Evolutionary conservation across 2,329 filamentous ascomycete species (phyloP).

Genomic region (Penicillium corylophilum): DNA sequence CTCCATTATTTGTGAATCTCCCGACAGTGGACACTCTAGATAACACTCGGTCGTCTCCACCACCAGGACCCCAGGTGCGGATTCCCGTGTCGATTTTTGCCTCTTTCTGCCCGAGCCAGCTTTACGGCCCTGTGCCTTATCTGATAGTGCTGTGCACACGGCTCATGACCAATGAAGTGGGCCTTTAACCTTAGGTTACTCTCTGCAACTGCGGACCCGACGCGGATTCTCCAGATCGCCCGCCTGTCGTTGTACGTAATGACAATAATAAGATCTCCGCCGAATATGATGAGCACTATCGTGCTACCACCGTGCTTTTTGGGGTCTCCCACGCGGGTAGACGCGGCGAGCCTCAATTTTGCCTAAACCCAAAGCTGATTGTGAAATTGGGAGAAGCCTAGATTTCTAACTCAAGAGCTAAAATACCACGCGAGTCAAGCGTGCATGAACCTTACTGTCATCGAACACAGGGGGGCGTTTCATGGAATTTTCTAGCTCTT

Average conservation of each 20-base stretch:
- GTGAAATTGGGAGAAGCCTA: no score
- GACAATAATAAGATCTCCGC: background rate
- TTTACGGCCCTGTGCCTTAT: conserved; percentile 17
- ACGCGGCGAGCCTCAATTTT: background rate
- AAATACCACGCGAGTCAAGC: background rate
- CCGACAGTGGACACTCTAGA: conserved; percentile 1
- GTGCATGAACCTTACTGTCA: background rate
- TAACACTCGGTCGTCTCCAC: background rate
- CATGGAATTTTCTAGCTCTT: background rate
- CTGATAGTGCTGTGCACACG: conserved; percentile 12
- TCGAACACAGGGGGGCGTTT: background rate
- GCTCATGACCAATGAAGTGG: conserved; percentile 18
- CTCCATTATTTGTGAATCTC: conserved; percentile 14
- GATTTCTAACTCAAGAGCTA: background rate
- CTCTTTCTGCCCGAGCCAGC: conserved; percentile 10
- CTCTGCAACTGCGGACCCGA: background rate
- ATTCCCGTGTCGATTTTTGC: background rate
- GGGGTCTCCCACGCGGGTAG: background rate
- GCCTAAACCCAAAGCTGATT: background rate
- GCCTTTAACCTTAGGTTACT: background rate
- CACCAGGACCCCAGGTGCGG: background rate
- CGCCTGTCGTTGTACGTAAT: conserved; percentile 13
- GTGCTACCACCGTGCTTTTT: background rate
- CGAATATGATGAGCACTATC: background rate
- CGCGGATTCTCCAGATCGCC: conserved; percentile 1